Evolutionary conservation across 2,329 filamentous ascomycete species (phyloP).

Genomic region (Harringtonia lauricola): DNA sequence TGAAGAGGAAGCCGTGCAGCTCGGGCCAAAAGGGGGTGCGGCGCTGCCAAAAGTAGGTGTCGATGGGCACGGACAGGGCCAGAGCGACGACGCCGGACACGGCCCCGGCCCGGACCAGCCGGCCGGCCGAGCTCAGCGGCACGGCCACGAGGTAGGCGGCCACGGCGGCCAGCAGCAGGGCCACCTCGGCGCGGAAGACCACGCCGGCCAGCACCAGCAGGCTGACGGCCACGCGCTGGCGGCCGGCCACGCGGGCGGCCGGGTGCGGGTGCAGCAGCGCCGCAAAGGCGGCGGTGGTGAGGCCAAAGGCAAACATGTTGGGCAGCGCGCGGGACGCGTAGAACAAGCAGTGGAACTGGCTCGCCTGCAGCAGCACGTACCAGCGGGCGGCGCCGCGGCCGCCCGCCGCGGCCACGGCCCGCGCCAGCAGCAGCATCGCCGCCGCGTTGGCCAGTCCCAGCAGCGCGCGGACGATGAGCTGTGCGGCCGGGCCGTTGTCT

Average conservation of each 20-base stretch:
- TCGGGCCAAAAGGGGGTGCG: slow-evolving; percentile 70
- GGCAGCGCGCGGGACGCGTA: slow-evolving; percentile 87
- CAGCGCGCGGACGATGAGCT: slow-evolving; percentile 58
- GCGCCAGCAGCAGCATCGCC: slow-evolving; percentile 55
- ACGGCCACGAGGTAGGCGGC: slow-evolving; percentile 52
- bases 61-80: slow-evolving; percentile 58
- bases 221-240: slow-evolving; percentile 55
- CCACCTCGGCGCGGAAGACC: slow-evolving; percentile 83
- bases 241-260: slow-evolving; percentile 21
- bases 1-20: slow-evolving; percentile 80
- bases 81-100: slow-evolving; percentile 57
- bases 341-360: slow-evolving; percentile 87
- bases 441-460: slow-evolving; percentile 67
- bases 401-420: slow-evolving; percentile 53
- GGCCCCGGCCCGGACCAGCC: slow-evolving; percentile 55
- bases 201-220: slow-evolving; percentile 71
- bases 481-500: slow-evolving; percentile 30
- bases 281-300: slow-evolving; percentile 48
- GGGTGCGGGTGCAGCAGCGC: slow-evolving; percentile 28
- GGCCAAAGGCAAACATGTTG: slow-evolving; percentile 89
- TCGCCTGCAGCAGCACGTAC: slow-evolving; percentile 67
- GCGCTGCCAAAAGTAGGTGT: slow-evolving; percentile 87
- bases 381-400: slow-evolving; percentile 61
- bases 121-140: slow-evolving; percentile 27
- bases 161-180: slow-evolving; percentile 63